Conservation (phyloP, 108 stramenopile species). For the Halocafeteria seosinensis region DNA sequence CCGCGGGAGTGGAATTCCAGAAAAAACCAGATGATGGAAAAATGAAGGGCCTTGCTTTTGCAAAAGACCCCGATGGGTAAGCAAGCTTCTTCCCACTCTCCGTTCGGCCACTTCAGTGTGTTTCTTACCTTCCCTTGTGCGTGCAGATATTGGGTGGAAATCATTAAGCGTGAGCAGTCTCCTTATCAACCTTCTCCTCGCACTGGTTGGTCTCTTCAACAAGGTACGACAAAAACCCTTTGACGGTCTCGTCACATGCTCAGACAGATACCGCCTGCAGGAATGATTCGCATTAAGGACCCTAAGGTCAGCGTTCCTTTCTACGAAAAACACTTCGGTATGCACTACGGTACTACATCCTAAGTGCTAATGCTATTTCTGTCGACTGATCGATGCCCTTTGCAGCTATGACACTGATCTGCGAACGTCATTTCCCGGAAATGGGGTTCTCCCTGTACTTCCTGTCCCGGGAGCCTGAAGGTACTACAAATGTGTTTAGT, state of each 20-base stretch:
- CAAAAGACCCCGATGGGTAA: slow-evolving; percentile 53
- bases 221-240: no score
- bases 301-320: slow-evolving; percentile 61
- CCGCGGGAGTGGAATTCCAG: slow-evolving; percentile 58
- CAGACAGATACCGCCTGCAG: no score
- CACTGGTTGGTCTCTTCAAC: no score
- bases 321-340: slow-evolving; percentile 49
- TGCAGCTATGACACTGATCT: slow-evolving; percentile 54
- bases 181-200: no score
- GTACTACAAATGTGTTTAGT: no score
- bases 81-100: no score
- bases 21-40: slow-evolving; percentile 75
- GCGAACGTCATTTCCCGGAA: slow-evolving; percentile 53
- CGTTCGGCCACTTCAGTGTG: no score
- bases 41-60: slow-evolving; percentile 75
- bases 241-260: no score
- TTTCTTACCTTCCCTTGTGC: no score
- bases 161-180: neutral
- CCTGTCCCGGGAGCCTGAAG: slow-evolving; percentile 45
- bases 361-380: no score
- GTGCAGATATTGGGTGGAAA: neutral
- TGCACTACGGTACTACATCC: no score
- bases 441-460: slow-evolving; percentile 70
- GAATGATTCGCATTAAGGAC: slow-evolving; percentile 87
- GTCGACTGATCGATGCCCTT: no score